A percentile compares a stretch with the other conserved stretches of the same genome.
phyloP scores from a whole-genome alignment of 2,329 filamentous ascomycete genomes.

The Scopulariopsis brevicaulis region DNA sequence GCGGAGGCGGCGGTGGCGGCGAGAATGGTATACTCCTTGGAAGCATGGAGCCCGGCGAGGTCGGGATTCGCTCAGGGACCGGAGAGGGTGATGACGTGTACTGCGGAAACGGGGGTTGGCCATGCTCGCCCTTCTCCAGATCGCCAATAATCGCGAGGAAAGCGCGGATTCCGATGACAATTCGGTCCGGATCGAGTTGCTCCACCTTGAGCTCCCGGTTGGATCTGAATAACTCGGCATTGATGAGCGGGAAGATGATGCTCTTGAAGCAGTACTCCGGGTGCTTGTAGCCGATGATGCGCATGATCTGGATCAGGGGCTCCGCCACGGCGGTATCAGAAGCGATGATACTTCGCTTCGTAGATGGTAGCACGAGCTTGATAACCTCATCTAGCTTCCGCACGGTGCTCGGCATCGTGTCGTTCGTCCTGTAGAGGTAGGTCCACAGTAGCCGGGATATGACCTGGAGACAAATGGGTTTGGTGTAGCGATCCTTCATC shows the following conservation, averaged over 20 bases:
- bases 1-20: not conserved
- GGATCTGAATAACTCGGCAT: slow-evolving; percentile 75
- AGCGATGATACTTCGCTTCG: slow-evolving; percentile 70
- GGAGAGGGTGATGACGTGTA: slow-evolving; percentile 23
- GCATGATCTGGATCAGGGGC: slow-evolving; percentile 83
- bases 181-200: slow-evolving; percentile 87
- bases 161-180: slow-evolving; percentile 92
- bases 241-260: slow-evolving; percentile 92
- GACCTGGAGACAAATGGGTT: slow-evolving; percentile 74
- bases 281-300: slow-evolving; percentile 87
- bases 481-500: slow-evolving; percentile 71
- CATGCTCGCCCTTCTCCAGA: slow-evolving; percentile 70
- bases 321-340: slow-evolving; percentile 78
- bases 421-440: slow-evolving; percentile 76
- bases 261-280: slow-evolving; percentile 87
- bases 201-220: slow-evolving; percentile 75
- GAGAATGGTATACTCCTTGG: slow-evolving; percentile 8
- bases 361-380: slow-evolving; percentile 68
- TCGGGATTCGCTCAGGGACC: slow-evolving; percentile 29
- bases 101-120: slow-evolving; percentile 73
- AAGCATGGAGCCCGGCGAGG: slow-evolving; percentile 37
- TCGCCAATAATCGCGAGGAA: slow-evolving; percentile 92
- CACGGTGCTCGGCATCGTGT: slow-evolving; percentile 53
- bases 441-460: slow-evolving; percentile 89
- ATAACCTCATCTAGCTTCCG: slow-evolving; percentile 86